phyloP scores from a whole-genome alignment of 441 rosid species.

The Eruca vesicaria region DNA sequence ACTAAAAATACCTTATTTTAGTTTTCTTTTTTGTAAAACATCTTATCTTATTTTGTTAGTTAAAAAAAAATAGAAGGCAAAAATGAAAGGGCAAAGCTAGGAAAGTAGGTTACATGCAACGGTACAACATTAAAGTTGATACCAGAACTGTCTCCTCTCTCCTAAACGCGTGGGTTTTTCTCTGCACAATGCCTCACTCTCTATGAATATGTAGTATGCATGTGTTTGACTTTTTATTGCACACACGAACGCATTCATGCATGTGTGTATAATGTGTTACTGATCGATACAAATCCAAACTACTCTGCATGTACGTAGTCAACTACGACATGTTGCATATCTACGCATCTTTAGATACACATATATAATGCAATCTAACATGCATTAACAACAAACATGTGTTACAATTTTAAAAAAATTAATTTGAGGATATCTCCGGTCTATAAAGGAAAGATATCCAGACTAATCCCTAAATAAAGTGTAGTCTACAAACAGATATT shows the following conservation, averaged over 20 bases:
- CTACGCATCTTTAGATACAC: background rate
- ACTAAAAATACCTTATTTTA: background rate
- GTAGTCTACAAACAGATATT: too few species aligned
- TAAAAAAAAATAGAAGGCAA: background rate
- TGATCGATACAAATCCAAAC: background rate
- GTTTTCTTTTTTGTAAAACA: too few species aligned
- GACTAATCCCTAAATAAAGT: too few species aligned
- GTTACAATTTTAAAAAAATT: too few species aligned
- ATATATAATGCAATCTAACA: background rate
- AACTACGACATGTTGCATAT: background rate
- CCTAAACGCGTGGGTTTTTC: conserved; percentile 31
- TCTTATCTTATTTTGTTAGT: too few species aligned
- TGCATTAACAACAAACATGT: background rate
- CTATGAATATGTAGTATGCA: background rate
- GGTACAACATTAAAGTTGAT: conserved; percentile 35
- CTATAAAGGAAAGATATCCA: too few species aligned
- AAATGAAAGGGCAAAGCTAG: conserved; percentile 29
- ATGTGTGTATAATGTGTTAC: background rate
- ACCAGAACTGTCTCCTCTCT: conserved; percentile 34
- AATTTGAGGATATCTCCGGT: too few species aligned
- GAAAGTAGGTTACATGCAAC: conserved; percentile 33
- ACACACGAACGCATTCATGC: conserved; percentile 15
- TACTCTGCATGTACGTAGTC: background rate
- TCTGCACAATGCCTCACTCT: conserved; percentile 24
- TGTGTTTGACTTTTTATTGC: conserved; percentile 10